Base-by-base conservation (phyloP, 2,329 filamentous ascomycete genomes). In the Huntiella moniliformis region DNA sequence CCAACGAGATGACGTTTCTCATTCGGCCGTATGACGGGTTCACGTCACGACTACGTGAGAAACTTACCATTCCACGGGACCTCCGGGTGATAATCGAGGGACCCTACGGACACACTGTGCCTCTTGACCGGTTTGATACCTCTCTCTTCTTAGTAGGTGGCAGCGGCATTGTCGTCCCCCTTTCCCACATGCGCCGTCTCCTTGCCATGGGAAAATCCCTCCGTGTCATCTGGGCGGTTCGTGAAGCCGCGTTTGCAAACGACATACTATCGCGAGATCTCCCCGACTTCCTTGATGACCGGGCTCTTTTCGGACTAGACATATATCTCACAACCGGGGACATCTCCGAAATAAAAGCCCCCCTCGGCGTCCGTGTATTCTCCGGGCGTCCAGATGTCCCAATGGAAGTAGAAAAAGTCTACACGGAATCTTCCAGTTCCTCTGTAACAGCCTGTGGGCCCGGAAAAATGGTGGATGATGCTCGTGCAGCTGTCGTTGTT, bases 391-490 rank as follows among this genome's bases (percentile, higher is more conserved):
- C 61, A 10, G 55, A 62, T 13, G 59, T 61, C 0, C 22, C 52
- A 0, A 53, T 50, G 7, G 57, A 64, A 18, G 55, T 67, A 4
- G 48, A 50, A 12, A 52, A 54, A 1, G 54, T 58, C 3, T 48
- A 53, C 1, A 53, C 52, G 0, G 50, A 50, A 0, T 47, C 48
- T 0, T 57, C 56, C 1, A 57, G 56, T 10, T 38, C 67, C 1
- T 66, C 65, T 0, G 56, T 68, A 0, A 57, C 68, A 10, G 62
- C 62, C 0, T 68, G 66, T 47, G 66, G 66, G 0, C 66, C 66
- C 8, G 60, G 58, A 2, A 56, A 53, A 33, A 64, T 68, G 64
- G 63, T 62, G 0, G 66, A 68, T 48, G 62, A 66, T 28, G 57
- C 63, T 3, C 54, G 66, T 37, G 52, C 51, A 39, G 60, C 62